Conservation (phyloP, 305 asterid genomes). For the Fraxinus floribunda region DNA sequence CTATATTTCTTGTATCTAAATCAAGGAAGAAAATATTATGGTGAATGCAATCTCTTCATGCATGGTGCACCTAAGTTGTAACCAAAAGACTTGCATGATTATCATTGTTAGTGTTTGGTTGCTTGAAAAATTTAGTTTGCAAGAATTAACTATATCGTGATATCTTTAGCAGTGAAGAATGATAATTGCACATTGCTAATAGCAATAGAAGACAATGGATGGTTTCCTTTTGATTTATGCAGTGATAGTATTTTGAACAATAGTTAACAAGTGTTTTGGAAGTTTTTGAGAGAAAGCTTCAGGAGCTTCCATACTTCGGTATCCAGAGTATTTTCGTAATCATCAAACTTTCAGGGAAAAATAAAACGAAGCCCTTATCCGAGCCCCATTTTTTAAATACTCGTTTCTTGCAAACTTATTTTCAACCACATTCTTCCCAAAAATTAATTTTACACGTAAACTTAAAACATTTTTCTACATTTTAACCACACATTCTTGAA, state of each 20-base stretch:
- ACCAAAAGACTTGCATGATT: slow-evolving; percentile 4
- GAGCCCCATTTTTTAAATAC: neutral
- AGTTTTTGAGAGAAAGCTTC: neutral
- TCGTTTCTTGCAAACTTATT: neutral
- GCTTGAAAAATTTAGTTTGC: slow-evolving; percentile 10
- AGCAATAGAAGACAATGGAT: neutral
- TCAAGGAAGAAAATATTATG: slow-evolving; percentile 2
- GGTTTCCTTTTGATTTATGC: neutral
- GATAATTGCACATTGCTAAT: neutral
- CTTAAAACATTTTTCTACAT: neutral
- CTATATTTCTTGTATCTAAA: slow-evolving; percentile 6
- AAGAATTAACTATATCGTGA: neutral
- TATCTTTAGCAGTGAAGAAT: neutral
- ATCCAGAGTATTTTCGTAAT: neutral
- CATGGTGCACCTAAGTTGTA: slow-evolving; percentile 8
- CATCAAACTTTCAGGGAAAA: neutral
- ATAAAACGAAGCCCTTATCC: neutral
- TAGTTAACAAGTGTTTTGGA: neutral
- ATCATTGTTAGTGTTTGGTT: neutral
- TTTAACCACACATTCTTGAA: neutral
- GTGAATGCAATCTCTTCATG: neutral
- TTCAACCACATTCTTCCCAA: neutral
- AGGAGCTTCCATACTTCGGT: neutral
- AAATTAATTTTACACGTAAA: neutral
- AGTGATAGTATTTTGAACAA: neutral